phyloP scores from a whole-genome alignment of 768 basidiomycete species.

The Galerina sulciceps region DNA sequence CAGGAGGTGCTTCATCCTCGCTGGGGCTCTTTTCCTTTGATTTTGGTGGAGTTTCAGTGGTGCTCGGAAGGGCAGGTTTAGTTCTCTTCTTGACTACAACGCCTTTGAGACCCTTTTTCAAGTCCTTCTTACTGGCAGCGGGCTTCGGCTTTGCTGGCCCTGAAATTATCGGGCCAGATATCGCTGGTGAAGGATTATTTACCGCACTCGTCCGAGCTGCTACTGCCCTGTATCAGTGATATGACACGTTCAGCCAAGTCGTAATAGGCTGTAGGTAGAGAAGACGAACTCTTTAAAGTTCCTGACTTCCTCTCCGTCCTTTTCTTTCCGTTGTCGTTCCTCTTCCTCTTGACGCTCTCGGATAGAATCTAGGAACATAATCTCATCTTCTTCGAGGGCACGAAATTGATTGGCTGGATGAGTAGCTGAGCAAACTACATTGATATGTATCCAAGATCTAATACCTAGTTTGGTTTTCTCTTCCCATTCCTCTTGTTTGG shows the following conservation, averaged over 20 bases:
- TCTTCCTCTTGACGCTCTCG: slow-evolving; percentile 76
- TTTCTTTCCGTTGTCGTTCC: slow-evolving; percentile 73
- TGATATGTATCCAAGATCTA: neutral
- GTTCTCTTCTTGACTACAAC: slow-evolving; percentile 80
- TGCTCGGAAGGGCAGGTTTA: slow-evolving; percentile 35
- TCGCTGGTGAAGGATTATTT: slow-evolving; percentile 47
- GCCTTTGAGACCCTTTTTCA: slow-evolving; percentile 74
- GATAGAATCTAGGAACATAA: slow-evolving; percentile 85
- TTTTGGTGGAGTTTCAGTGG: slow-evolving; percentile 20
- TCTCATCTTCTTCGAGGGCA: slow-evolving; percentile 88
- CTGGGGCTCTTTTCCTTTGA: slow-evolving; percentile 17
- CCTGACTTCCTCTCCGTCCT: slow-evolving; percentile 80
- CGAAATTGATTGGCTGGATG: slow-evolving; percentile 82
- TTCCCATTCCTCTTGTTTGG: slow-evolving; percentile 94
- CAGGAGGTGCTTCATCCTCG: slow-evolving; percentile 38
- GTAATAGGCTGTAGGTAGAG: neutral
- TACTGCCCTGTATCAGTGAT: slow-evolving; percentile 47
- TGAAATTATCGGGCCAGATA: slow-evolving; percentile 31
- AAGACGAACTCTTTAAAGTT: slow-evolving; percentile 72
- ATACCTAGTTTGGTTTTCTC: slow-evolving; percentile 83
- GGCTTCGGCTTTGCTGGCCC: slow-evolving; percentile 32
- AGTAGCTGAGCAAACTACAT: slow-evolving; percentile 9
- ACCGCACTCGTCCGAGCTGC: slow-evolving; percentile 67
- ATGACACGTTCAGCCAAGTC: neutral
- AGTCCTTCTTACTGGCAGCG: slow-evolving; percentile 58